Base-by-base conservation (phyloP, 1,139 yeast species). In the Debaryomycetaceae sp. region DNA sequence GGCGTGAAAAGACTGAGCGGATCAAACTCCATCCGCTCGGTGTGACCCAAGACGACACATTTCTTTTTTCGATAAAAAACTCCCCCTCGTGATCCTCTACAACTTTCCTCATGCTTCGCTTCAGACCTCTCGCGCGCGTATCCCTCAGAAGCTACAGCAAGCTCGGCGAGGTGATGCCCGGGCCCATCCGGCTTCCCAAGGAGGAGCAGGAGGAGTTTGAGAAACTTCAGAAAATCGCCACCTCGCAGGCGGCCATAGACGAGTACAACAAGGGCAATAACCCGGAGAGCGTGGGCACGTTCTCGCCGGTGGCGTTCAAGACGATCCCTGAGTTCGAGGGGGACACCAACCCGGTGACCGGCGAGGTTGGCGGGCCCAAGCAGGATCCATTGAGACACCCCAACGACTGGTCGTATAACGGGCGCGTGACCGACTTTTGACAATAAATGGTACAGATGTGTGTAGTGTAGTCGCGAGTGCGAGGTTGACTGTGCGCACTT, bases 331-430 rank as follows among this genome's bases (percentile, higher is more conserved):
- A 93, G 46, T 91, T 91, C 49, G 96, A 89, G 56, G 99, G 99
- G 2, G 91, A 89, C 38, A 78, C 72, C 21, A 91, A 91, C 49
- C 99, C 99, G 0, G 71, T 68, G 36, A 89, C 97, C 1, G 98
- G 98, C 2, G 99, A 93, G 57, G 67, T 81, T 19, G 96, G 96
- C 25, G 99, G 98, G 0, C 99, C 99, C n/a, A 93, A 93, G 49
- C 97, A 91, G 55, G 97, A 93, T 49, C 99, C 99, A 1, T 66
- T 86, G 44, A 77, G 79, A 46, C 95, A 86, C 50, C 15, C 23
- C 7, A 91, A 89, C 26, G 99, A 93, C 47, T 93, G 95, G 76
- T 79, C 96, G 3, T 93, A 81, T 53, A 89, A 91, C 51, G 98
- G 98, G 1, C 75, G 97, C 51, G 96, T 86, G 18, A 89, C 97